A percentile compares a stretch with the other conserved stretches of the same genome.
Evolutionary conservation across 2,329 filamentous ascomycete genomes (phyloP).

Genomic region (Tolypocladium tundrense): DNA sequence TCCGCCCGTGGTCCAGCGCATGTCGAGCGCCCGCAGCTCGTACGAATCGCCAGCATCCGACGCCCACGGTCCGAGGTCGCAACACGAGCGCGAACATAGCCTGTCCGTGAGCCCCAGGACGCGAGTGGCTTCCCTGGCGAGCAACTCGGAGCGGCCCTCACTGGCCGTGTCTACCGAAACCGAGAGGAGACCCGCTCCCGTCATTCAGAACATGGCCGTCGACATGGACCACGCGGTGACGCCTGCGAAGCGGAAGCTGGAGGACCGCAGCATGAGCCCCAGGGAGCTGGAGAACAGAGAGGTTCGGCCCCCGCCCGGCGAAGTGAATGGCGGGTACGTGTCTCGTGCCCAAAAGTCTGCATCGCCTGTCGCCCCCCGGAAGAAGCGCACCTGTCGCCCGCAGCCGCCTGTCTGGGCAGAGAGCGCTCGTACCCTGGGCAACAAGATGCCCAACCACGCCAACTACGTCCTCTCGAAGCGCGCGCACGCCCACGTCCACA

Average conservation of each 20-base stretch:
- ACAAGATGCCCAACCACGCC: constrained; percentile 26
- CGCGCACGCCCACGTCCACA: constrained; percentile 17
- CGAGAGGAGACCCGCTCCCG: constrained; percentile 13
- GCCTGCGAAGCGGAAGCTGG: constrained; percentile 29
- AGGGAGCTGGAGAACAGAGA: constrained; percentile 41
- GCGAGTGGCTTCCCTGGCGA: constrained; percentile 42
- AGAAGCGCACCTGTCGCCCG: constrained; percentile 26
- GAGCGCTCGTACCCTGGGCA: constrained; percentile 22
- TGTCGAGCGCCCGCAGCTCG: constrained; percentile 27
- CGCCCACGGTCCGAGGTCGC: constrained; percentile 39
- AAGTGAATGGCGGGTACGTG: constrained; percentile 31
- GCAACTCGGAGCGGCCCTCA: constrained; percentile 23
- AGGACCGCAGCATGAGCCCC: constrained; percentile 31
- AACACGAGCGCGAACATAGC: constrained; percentile 57
- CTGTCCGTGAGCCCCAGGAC: constrained; percentile 74
- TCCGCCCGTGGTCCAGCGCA: constrained; percentile 3
- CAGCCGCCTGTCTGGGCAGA: constrained; percentile 40
- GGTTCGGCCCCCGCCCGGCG: constrained; percentile 37
- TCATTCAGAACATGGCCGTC: constrained; percentile 15
- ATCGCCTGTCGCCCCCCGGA: constrained; percentile 25
- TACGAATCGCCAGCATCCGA: constrained; percentile 33
- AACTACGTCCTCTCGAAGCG: constrained; percentile 37
- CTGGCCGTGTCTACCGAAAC: constrained; percentile 11
- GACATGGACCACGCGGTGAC: constrained; percentile 22
- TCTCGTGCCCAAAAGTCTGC: constrained; percentile 13